Conservation (phyloP, 2,329 filamentous ascomycete genomes). For the Metarhizium brunneum region DNA sequence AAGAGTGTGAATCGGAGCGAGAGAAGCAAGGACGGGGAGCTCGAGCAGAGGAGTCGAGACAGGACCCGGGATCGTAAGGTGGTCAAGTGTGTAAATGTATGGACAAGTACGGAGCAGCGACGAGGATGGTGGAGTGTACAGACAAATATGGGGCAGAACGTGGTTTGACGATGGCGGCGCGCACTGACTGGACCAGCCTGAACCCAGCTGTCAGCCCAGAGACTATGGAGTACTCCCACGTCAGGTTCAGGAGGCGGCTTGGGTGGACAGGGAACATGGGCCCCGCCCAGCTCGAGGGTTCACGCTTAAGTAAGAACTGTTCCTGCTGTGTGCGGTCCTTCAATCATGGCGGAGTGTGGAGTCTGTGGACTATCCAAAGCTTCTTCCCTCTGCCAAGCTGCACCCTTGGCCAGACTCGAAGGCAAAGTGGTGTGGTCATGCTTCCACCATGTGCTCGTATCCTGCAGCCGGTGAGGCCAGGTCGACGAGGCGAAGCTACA, state of each 20-base stretch:
- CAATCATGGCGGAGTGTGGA: too few species aligned
- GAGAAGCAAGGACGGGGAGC: not conserved
- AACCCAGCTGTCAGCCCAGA: too few species aligned
- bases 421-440: not conserved
- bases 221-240: too few species aligned
- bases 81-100: not conserved
- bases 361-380: too few species aligned
- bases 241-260: too few species aligned
- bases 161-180: not conserved
- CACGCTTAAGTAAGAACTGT: too few species aligned
- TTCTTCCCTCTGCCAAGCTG: not conserved
- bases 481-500: not conserved
- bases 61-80: not conserved
- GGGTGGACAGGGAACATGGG: too few species aligned
- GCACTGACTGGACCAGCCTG: not conserved
- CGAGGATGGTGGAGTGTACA: not conserved
- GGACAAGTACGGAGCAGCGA: not conserved
- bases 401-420: not conserved
- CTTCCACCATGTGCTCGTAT: not conserved
- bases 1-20: not conserved
- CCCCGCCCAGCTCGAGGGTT: too few species aligned
- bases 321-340: too few species aligned
- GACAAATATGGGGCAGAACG: not conserved
- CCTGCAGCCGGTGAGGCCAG: not conserved
- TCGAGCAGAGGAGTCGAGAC: conserved; percentile 1